Percentiles rank a stretch among this genome's conserved stretches.
Evolutionary conservation across 306 rosid genomes (phyloP).

Genomic region (Castanea sativa): DNA sequence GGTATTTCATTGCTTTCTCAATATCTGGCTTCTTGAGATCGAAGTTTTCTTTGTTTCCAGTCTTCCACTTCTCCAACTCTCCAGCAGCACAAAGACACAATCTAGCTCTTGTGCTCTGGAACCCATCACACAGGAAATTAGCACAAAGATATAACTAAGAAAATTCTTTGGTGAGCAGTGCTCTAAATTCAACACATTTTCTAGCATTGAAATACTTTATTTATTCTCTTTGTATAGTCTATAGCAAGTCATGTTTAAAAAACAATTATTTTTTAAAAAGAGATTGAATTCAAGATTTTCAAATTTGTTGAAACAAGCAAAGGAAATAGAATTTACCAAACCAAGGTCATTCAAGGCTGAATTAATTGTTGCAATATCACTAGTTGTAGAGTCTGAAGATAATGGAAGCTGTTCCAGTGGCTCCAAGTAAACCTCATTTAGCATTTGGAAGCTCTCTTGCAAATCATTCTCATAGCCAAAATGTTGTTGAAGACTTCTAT

Average conservation of each 20-base stretch:
- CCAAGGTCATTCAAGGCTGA: conserved; percentile 61
- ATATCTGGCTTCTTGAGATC: conserved; percentile 6
- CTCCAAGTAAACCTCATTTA: conserved; percentile 28
- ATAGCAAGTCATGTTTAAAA: no score
- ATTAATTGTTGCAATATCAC: conserved; percentile 18
- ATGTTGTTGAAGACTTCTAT: conserved; percentile 49
- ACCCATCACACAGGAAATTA: conserved; percentile 4
- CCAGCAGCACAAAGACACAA: conserved; percentile 73
- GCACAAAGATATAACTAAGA: not conserved
- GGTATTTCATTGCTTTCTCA: not conserved
- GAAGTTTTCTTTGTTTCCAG: conserved; percentile 29
- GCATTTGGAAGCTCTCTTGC: conserved; percentile 33
- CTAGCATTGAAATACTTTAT: not conserved
- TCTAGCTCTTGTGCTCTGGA: conserved; percentile 63
- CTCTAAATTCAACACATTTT: not conserved
- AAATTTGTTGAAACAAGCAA: not conserved
- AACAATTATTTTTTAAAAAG: not conserved
- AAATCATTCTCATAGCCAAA: conserved; percentile 33
- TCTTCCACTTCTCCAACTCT: conserved; percentile 43
- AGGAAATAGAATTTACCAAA: conserved; percentile 40
- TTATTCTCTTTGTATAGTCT: no score
- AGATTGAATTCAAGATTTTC: not conserved
- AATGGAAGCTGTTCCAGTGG: conserved; percentile 41
- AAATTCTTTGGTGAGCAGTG: not conserved
- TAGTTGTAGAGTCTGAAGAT: conserved; percentile 25